Evolutionary conservation across 805 yeast species (phyloP), one percentile per base, ranked within the genome.

Genomic region (Saccharomycopsis vini): DNA sequence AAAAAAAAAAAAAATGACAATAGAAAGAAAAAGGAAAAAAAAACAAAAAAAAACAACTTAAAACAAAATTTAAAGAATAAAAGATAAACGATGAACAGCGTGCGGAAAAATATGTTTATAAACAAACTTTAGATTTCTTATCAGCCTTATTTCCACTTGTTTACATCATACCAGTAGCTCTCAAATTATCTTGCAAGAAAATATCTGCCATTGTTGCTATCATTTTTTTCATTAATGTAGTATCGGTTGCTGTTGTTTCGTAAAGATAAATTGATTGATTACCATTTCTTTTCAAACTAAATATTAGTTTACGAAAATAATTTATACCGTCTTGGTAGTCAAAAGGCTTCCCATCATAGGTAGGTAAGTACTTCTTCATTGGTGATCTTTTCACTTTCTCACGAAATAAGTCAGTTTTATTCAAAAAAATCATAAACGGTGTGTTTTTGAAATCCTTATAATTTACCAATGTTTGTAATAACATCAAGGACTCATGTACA

Each of bases 231-330:
- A 92, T 92, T 23, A 88, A 75, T 44, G 75, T 69, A 0, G 94
- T 76, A 60, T 92, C 97, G 0, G 98, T 92, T 0, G 98, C 98
- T 64, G 97, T 88, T 1, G 98, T 92, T 52, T 88, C 68, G 63
- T 88, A 96, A 19, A 86, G 82, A 58, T 92, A 92, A 26, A 92
- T 73, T 50, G 79, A 75, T 38, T 75, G 71, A 26, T 77, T 72
- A 3, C 72, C 60, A 49, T 75, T 66, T 59, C 88, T 86, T 47
- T 84, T 60, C 43, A 73, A 67, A 46, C 81, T 56, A 53, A 88
- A 85, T 40, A 75, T 63, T n/a, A n/a, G n/a, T 34, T 67, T 65
- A 56, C 84, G 95, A 57, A 90, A 82, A 57, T 75, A 88, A 51
- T 72, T 71, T 18, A 79, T 58, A 3, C 86, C 90, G 34, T 77